Evolutionary conservation across 1,284 basidiomycete species (phyloP), one percentile per base, ranked within the genome.

Genomic region (Ganoderma lucidum): DNA sequence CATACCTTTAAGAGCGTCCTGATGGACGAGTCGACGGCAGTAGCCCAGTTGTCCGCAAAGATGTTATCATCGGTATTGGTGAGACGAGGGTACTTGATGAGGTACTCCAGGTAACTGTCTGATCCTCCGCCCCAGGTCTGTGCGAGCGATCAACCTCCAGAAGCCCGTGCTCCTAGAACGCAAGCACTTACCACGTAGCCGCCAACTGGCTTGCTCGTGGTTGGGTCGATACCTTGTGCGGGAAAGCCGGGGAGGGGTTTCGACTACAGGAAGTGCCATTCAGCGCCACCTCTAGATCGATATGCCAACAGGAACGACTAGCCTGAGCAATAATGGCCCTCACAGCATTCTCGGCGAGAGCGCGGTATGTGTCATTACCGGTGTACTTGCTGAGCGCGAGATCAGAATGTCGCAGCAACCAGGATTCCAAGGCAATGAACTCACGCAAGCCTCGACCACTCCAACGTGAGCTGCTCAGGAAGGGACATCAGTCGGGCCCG

Each of bases 51-150:
- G 71, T 92, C 86, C 8, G 86, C 85, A 71, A 88, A 93, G 17
- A 86, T 75, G 66, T 83, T 80, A 73, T 93, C 85, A 55, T 86
- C 75, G 15, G 87, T 90, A 78, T 90, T 91, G 28, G 86, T 87
- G 19, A 93, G 80, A 30, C 90, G 88, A 5, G 91, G 80, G 72
- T 91, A 90, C 77, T 93, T 93, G 83, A 93, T 88, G 60, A 93
- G 83, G 75, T 94, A 93, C 77, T 94, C 93, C 71, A 91, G 89
- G 80, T 90, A 93, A 67, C 90, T 92, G 77, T 93, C 86, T 0
- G 87, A 87, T 48, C 89, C 89, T 65, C 87, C 86, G 56, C 90
- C 90, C 90, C 91, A 92, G 0, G 87, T 85, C 90, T 92, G 6
- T 23, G 48, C 1, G 37, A 6, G 10, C 32, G 10, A 23, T 70